These are phyloP conservation scores for Cladosporium sp. DNA, from an alignment of 2,329 filamentous ascomycete species.

Conservation along the genomic window DNA sequence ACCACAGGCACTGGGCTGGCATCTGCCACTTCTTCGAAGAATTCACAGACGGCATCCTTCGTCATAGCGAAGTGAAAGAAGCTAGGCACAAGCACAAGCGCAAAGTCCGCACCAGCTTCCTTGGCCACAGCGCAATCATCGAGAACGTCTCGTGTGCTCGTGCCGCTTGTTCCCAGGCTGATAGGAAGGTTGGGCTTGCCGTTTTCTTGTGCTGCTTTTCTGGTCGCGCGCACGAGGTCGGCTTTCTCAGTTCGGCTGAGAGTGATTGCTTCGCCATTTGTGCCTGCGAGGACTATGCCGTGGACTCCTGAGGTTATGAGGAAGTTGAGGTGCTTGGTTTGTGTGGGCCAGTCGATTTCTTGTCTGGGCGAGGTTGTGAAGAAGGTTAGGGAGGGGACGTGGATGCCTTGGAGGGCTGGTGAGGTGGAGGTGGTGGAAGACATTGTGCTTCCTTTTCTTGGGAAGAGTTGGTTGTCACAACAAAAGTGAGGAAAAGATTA, in stretches of 20 bases:
- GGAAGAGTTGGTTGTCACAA: no score
- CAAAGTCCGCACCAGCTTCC: slow-evolving; percentile 36
- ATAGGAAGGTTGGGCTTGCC: slow-evolving; percentile 35
- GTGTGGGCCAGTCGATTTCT: slow-evolving; percentile 53
- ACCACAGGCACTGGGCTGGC: slow-evolving; percentile 39
- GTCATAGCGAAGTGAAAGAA: slow-evolving; percentile 39
- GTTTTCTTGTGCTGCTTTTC: slow-evolving; percentile 33
- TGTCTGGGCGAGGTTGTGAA: slow-evolving; percentile 46
- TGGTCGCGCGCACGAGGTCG: slow-evolving; percentile 35
- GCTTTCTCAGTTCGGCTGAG: slow-evolving; percentile 37
- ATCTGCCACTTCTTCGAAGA: slow-evolving; percentile 35
- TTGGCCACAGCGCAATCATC: slow-evolving; percentile 34
- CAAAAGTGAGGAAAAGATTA: no score
- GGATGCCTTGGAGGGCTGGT: slow-evolving; percentile 48
- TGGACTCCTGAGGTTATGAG: slow-evolving; percentile 51
- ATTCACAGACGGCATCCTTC: slow-evolving; percentile 32
- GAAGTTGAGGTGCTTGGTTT: slow-evolving; percentile 51
- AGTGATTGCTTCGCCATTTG: slow-evolving; percentile 43
- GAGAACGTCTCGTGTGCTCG: slow-evolving; percentile 38
- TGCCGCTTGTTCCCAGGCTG: slow-evolving; percentile 38
- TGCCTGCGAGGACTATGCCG: slow-evolving; percentile 43
- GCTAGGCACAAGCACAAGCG: slow-evolving; percentile 36
- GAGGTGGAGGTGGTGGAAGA: slow-evolving; percentile 23
- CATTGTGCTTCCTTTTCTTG: slow-evolving; percentile 22
- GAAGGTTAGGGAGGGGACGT: slow-evolving; percentile 55